These are phyloP conservation scores for Thymus quinquecostatus DNA, from an alignment of 257 asterid species.

Conservation along the genomic window DNA sequence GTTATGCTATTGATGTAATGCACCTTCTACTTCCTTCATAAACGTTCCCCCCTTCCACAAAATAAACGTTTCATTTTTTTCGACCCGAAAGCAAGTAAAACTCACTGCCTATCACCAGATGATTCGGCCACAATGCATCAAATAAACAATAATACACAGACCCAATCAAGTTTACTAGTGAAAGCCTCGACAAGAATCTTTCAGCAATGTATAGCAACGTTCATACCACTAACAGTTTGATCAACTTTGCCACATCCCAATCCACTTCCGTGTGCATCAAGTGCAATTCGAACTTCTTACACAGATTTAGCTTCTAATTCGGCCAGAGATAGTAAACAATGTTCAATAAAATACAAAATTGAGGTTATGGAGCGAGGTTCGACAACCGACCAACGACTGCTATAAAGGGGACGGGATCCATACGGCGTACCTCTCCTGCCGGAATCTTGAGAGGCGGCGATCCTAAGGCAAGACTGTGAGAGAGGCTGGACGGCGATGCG, in stretches of 20 bases:
- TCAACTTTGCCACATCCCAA: not conserved
- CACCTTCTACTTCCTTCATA: not conserved
- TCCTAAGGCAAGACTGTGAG: not conserved
- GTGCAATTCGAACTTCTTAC: not conserved
- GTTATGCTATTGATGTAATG: not conserved
- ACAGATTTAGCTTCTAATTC: not conserved
- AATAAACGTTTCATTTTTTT: not conserved
- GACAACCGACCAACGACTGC: not conserved
- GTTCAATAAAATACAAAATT: not conserved
- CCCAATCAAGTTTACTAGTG: not conserved
- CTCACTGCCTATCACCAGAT: not conserved
- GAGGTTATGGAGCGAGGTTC: not conserved
- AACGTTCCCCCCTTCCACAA: not conserved
- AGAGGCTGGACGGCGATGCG: conserved; percentile 1
- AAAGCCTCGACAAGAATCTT: not conserved
- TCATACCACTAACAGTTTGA: not conserved
- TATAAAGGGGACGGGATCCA: not conserved
- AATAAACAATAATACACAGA: not conserved
- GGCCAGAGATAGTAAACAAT: not conserved
- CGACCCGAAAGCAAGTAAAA: not conserved
- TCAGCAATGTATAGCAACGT: not conserved
- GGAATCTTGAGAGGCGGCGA: conserved; percentile 11
- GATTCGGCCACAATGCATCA: not conserved
- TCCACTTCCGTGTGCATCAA: not conserved
- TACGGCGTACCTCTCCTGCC: not conserved